Conservation (phyloP, 768 basidiomycete genomes). For the Phylloporus scabripes region DNA sequence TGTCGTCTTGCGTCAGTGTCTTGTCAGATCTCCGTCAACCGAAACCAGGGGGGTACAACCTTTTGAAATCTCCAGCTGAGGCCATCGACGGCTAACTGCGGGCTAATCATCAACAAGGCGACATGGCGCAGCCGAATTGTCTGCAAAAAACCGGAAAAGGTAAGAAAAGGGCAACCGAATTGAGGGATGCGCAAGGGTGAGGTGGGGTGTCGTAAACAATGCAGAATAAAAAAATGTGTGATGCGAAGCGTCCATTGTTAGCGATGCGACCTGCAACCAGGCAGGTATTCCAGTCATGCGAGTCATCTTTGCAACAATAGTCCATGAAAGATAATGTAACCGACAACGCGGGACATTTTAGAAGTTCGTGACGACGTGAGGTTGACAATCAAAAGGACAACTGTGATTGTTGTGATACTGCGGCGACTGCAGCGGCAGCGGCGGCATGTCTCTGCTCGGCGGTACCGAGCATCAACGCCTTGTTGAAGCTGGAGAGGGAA, state of each 20-base stretch:
- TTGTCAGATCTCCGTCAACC: constrained; percentile 50
- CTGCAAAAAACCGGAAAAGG: constrained; percentile 14
- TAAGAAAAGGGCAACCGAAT: constrained; percentile 14
- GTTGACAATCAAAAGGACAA: constrained; percentile 42
- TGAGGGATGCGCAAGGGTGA: constrained; percentile 17
- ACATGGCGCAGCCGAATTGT: constrained; percentile 54
- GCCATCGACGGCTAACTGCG: constrained; percentile 33
- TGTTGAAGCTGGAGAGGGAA: constrained; percentile 54
- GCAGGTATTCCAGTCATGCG: constrained; percentile 47
- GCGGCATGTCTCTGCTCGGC: constrained; percentile 66
- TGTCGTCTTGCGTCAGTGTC: constrained; percentile 70
- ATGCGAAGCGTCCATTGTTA: constrained; percentile 39
- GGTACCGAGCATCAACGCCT: constrained; percentile 83
- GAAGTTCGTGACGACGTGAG: constrained; percentile 11
- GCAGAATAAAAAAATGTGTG: constrained; percentile 36
- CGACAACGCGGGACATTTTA: constrained; percentile 27
- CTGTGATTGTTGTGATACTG: constrained; percentile 41
- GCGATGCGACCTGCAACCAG: constrained; percentile 57
- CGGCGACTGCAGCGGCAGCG: constrained; percentile 51
- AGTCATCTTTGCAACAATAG: constrained; percentile 35
- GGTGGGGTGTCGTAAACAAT: constrained; percentile 37
- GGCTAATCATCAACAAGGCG: constrained; percentile 35
- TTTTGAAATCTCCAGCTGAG: constrained; percentile 35
- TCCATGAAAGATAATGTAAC: constrained; percentile 35
- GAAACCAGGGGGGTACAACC: constrained; percentile 46